Evolutionary conservation across 352 stramenopile genomes (phyloP).

Genomic region (Globisporangium splendens): DNA sequence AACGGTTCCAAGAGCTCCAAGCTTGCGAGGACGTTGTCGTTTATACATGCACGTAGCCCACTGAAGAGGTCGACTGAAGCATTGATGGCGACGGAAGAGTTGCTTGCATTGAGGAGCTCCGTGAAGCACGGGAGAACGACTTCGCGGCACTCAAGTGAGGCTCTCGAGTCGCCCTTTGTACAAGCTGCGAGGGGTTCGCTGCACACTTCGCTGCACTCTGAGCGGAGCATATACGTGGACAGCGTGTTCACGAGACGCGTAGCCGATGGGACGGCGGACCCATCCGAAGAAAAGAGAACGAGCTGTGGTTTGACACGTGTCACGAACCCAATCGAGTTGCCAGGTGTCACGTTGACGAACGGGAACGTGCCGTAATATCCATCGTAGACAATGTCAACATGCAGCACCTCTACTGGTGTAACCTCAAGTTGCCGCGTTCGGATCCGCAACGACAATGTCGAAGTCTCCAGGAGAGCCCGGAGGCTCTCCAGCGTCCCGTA

Average conservation of each 20-base stretch:
- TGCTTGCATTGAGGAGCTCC: background rate
- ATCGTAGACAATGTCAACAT: constrained; percentile 10
- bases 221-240: background rate
- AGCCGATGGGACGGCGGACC: background rate
- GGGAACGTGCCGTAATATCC: constrained; percentile 6
- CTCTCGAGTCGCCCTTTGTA: constrained; percentile 3
- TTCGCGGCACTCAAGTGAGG: constrained; percentile 13
- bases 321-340: background rate
- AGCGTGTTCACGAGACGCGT: background rate
- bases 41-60: constrained; percentile 3
- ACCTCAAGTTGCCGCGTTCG: background rate
- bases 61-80: background rate
- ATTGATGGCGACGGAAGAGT: background rate
- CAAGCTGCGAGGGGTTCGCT: background rate
- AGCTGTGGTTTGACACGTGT: background rate
- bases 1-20: constrained; percentile 11
- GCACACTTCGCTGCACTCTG: constrained; percentile 6
- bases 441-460: background rate
- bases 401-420: background rate
- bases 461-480: too few relatives aligned
- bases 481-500: constrained; percentile 3
- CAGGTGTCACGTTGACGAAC: background rate
- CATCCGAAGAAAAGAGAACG: constrained; percentile 2
- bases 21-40: background rate
- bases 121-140: constrained; percentile 11